Conservation (phyloP, 805 yeast species). For the Schizosaccharomyces osmophilus region DNA sequence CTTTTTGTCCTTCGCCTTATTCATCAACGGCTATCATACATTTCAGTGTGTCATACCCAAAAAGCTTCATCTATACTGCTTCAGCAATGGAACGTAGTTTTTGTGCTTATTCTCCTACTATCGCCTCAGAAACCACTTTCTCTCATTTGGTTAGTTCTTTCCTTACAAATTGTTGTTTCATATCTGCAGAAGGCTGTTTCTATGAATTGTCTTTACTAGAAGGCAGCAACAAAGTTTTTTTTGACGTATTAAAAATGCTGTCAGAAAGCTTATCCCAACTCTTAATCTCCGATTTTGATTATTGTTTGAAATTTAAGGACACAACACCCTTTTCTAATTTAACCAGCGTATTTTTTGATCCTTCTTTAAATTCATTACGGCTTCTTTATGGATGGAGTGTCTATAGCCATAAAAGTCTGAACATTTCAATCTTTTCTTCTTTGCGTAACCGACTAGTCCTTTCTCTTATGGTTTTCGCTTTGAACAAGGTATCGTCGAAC, state of each 20-base stretch:
- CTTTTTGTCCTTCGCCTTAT: neutral
- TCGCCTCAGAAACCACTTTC: neutral
- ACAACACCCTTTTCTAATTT: neutral
- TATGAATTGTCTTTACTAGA: neutral
- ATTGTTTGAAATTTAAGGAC: neutral
- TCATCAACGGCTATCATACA: neutral
- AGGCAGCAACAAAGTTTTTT: neutral
- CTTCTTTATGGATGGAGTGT: neutral
- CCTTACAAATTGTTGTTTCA: neutral
- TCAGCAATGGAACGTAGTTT: neutral
- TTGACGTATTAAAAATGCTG: neutral
- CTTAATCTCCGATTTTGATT: neutral
- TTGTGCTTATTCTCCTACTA: neutral
- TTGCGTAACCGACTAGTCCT: neutral
- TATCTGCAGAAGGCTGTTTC: neutral
- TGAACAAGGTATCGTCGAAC: neutral
- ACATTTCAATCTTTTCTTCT: neutral
- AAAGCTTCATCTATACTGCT: neutral
- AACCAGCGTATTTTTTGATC: neutral
- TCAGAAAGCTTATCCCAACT: neutral
- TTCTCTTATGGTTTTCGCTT: neutral
- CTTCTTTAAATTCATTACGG: neutral
- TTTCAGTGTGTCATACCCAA: neutral
- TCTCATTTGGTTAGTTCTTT: neutral
- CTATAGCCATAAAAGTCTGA: neutral